Evolutionary conservation across 257 asterid genomes (phyloP), one percentile per base, ranked within the genome.

Genomic region (Striga asiatica): DNA sequence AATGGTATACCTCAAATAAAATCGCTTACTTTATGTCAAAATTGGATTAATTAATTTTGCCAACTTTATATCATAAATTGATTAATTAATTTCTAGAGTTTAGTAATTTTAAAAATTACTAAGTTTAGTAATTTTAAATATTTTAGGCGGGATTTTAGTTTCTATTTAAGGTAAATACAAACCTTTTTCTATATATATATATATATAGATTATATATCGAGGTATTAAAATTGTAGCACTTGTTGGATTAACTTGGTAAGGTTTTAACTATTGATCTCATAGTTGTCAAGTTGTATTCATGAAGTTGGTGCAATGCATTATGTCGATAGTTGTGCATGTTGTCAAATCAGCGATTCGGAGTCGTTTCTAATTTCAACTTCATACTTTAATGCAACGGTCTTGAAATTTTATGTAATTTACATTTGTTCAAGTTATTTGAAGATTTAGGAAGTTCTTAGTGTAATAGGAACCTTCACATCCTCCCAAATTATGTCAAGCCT

Each of bases 151-250:
- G n/a, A n/a, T n/a, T n/a, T n/a, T n/a, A n/a, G n/a, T n/a, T n/a
- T n/a, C n/a, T n/a, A n/a, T n/a, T n/a, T n/a, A n/a, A n/a, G n/a
- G n/a, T n/a, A n/a, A n/a, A n/a, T n/a, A n/a, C n/a, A n/a, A n/a
- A n/a, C n/a, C n/a, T n/a, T n/a, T n/a, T n/a, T n/a, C n/a, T n/a
- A n/a, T n/a, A n/a, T n/a, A n/a, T n/a, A n/a, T n/a, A n/a, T n/a
- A n/a, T n/a, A n/a, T n/a, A n/a, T n/a, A n/a, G n/a, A n/a, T n/a
- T n/a, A n/a, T n/a, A n/a, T n/a, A n/a, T n/a, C n/a, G n/a, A n/a
- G n/a, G n/a, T n/a, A n/a, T n/a, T 56, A 34, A 23, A 51, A 46
- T 63, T 42, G n/a, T 42, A 35, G 37, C 47, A 31, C 47, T 45
- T 28, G 8, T 60, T n/a, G n/a, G n/a, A 38, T 47, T 62, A 50